These are phyloP conservation scores for Citrullus colocynthis DNA, from an alignment of 306 rosid species.

Conservation along the genomic window DNA sequence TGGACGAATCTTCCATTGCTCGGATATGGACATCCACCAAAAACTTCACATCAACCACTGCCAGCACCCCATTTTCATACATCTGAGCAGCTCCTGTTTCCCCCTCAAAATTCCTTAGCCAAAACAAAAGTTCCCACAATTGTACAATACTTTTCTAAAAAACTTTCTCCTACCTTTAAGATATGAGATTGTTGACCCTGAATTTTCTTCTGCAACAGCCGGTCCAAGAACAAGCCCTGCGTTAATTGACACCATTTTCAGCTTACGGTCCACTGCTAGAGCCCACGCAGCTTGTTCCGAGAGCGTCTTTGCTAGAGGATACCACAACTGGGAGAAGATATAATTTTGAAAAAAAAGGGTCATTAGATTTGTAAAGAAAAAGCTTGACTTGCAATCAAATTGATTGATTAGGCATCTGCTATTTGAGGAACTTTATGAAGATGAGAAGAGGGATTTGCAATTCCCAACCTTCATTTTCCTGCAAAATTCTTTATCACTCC, in stretches of 20 bases:
- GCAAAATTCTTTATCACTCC: constrained; percentile 39
- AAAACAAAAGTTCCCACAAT: not conserved
- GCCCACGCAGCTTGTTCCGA: constrained; percentile 43
- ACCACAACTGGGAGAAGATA: constrained; percentile 24
- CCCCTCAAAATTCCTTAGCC: not conserved
- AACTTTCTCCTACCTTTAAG: constrained; percentile 16
- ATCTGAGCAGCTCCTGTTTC: constrained; percentile 33
- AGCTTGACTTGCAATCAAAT: not conserved
- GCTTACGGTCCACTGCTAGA: constrained; percentile 32
- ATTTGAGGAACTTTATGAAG: not conserved
- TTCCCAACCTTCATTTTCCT: constrained; percentile 25
- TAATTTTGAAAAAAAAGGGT: not conserved
- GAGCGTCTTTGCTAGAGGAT: constrained; percentile 29
- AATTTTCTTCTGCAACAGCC: constrained; percentile 18
- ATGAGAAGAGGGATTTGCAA: not conserved
- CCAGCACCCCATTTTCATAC: constrained; percentile 38
- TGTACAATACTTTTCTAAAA: not conserved
- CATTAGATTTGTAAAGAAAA: not conserved
- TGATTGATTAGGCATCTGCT: not conserved
- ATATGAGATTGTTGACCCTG: constrained; percentile 25
- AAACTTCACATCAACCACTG: constrained; percentile 23
- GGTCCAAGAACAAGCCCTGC: constrained; percentile 34
- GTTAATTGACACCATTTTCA: constrained; percentile 32
- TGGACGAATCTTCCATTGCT: constrained; percentile 28
- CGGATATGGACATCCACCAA: constrained; percentile 24